These are phyloP conservation scores for Phytophthora pluvialis DNA, from an alignment of 352 stramenopile species.

Conservation along the genomic window DNA sequence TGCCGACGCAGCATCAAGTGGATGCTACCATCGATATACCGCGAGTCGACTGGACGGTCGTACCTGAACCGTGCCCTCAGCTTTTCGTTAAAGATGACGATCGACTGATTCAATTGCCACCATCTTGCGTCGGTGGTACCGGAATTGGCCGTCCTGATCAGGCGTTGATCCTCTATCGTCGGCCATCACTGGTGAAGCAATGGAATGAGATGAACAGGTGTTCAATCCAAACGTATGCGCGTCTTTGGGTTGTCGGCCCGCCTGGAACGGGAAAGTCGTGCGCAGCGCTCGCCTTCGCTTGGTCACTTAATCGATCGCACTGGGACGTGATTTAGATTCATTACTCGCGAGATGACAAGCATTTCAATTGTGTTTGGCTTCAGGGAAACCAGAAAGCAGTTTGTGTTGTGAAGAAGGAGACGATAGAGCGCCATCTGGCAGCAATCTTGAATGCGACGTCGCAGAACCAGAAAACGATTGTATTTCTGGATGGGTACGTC, in stretches of 20 bases:
- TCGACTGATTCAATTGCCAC: conserved; percentile 6
- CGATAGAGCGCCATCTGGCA: background rate
- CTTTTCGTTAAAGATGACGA: conserved; percentile 10
- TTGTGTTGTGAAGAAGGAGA: conserved; percentile 14
- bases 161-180: conserved; percentile 12
- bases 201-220: conserved; percentile 21
- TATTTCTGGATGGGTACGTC: conserved; percentile 22
- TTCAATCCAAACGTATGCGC: conserved; percentile 17
- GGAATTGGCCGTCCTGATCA: conserved; percentile 1
- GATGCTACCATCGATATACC: background rate
- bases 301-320: background rate
- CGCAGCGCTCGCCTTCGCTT: conserved; percentile 12
- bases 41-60: conserved; percentile 3
- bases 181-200: conserved; percentile 8
- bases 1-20: background rate
- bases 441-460: conserved; percentile 9
- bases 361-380: conserved; percentile 21
- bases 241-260: conserved; percentile 12
- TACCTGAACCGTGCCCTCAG: background rate
- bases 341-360: background rate
- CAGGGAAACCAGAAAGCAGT: conserved; percentile 8
- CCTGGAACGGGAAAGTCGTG: conserved; percentile 18
- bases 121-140: conserved; percentile 1
- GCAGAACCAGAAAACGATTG: background rate
- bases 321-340: conserved; percentile 23